These are phyloP conservation scores for Cryptococcus sp. DNA, from an alignment of 1,284 basidiomycete genomes.

Conservation along the genomic window DNA sequence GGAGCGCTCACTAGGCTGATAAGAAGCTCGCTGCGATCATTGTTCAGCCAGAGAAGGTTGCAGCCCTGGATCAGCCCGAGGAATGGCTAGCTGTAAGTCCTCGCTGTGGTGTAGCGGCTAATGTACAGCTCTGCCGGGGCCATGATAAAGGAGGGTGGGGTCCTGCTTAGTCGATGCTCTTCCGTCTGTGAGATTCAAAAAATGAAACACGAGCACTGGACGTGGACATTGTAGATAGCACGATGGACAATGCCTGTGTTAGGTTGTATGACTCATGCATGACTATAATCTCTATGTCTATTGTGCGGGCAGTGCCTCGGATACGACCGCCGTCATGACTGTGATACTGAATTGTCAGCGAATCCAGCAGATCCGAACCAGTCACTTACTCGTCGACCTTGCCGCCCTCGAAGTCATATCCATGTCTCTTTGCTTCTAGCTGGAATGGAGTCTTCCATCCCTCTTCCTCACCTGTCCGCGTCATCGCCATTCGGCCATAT, in stretches of 20 bases:
- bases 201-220: no score
- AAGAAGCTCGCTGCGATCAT: slow-evolving; percentile 11
- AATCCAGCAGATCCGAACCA: background rate
- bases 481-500: slow-evolving; percentile 48
- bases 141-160: slow-evolving; percentile 10
- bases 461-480: slow-evolving; percentile 39
- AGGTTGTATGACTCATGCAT: no score
- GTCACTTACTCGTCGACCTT: slow-evolving; percentile 50
- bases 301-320: slow-evolving; percentile 2
- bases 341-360: slow-evolving; percentile 28
- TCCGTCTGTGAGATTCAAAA: no score
- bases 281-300: no score
- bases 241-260: no score
- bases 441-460: slow-evolving; percentile 47
- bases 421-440: slow-evolving; percentile 42
- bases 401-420: slow-evolving; percentile 48
- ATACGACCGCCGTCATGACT: slow-evolving; percentile 41
- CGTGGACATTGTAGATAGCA: no score
- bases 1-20: background rate
- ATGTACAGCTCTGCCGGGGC: slow-evolving; percentile 14
- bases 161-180: slow-evolving; percentile 5
- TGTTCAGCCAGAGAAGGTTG: slow-evolving; percentile 17
- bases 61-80: slow-evolving; percentile 3
- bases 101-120: background rate
- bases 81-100: slow-evolving; percentile 14